phyloP scores from a whole-genome alignment of 257 asterid species.

The Catharanthus roseus region DNA sequence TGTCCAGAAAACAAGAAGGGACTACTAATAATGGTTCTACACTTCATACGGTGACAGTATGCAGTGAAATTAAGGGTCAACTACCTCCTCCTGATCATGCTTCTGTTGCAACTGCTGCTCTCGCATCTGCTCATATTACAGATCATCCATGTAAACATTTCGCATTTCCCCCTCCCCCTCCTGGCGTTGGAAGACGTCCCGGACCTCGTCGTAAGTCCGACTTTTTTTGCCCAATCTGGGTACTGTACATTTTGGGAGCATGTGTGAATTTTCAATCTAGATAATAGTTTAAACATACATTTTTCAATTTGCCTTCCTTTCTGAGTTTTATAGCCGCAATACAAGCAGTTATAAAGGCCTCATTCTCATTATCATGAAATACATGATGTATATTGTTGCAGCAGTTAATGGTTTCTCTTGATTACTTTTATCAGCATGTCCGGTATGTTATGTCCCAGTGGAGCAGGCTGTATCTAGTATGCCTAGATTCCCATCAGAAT shows the following conservation, averaged over 20 bases:
- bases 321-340: background rate
- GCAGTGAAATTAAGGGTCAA: slow-evolving; percentile 47
- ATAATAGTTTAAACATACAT: background rate
- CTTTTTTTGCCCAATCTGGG: slow-evolving; percentile 1
- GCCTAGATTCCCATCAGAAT: slow-evolving; percentile 65
- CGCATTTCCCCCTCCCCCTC: slow-evolving; percentile 87
- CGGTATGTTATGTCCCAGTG: slow-evolving; percentile 81
- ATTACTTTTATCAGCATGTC: slow-evolving; percentile 66
- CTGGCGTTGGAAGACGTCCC: slow-evolving; percentile 55
- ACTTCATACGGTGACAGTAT: slow-evolving; percentile 32
- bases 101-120: slow-evolving; percentile 30
- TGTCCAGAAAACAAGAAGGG: slow-evolving; percentile 29
- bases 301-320: background rate
- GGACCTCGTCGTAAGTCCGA: slow-evolving; percentile 94
- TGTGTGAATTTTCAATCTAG: background rate
- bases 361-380: background rate
- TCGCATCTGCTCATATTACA: slow-evolving; percentile 20
- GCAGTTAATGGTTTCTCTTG: slow-evolving; percentile 16
- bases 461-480: slow-evolving; percentile 73
- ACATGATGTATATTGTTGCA: background rate
- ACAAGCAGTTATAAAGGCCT: background rate
- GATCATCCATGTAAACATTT: slow-evolving; percentile 64
- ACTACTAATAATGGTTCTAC: background rate
- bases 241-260: background rate
- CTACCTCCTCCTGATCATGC: slow-evolving; percentile 33